Conservation (phyloP, 805 yeast genomes). For the Schwanniomyces yamadae region DNA sequence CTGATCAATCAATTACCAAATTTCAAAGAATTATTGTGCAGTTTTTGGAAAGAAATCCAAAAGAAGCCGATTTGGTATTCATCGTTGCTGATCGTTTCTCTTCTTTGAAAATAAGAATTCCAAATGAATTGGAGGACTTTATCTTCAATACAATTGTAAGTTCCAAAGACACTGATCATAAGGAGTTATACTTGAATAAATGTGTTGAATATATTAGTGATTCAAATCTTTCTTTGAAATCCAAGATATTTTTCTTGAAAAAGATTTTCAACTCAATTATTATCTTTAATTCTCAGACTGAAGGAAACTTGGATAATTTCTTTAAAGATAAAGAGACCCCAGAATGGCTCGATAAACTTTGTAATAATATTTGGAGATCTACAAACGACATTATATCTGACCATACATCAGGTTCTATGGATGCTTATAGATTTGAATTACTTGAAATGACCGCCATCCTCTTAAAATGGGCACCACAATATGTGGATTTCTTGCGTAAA, state of each 20-base stretch:
- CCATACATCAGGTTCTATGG: slow-evolving; percentile 66
- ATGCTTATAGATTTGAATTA: slow-evolving; percentile 71
- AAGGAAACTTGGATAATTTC: slow-evolving; percentile 48
- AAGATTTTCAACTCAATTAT: slow-evolving; percentile 65
- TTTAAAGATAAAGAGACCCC: slow-evolving; percentile 38
- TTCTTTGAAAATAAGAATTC: slow-evolving; percentile 45
- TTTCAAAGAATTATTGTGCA: slow-evolving; percentile 47
- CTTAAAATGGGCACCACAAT: slow-evolving; percentile 63
- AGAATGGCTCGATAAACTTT: slow-evolving; percentile 65
- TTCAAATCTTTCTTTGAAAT: slow-evolving; percentile 43
- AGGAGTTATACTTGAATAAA: slow-evolving; percentile 51
- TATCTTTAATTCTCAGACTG: slow-evolving; percentile 54
- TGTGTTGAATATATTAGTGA: slow-evolving; percentile 50
- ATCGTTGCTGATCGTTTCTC: slow-evolving; percentile 36
- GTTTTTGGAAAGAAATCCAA: slow-evolving; percentile 24
- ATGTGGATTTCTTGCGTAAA: slow-evolving; percentile 62
- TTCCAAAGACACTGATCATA: slow-evolving; percentile 43
- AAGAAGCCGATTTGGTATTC: slow-evolving; percentile 29
- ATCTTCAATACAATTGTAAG: slow-evolving; percentile 57
- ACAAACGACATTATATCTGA: slow-evolving; percentile 50
- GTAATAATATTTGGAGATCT: slow-evolving; percentile 71
- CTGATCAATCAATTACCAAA: slow-evolving; percentile 65
- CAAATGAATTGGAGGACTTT: slow-evolving; percentile 52
- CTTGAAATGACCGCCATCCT: slow-evolving; percentile 79
- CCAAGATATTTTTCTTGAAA: slow-evolving; percentile 57